phyloP scores from a whole-genome alignment of 2,329 filamentous ascomycete genomes.

The Aureobasidium sp. region DNA sequence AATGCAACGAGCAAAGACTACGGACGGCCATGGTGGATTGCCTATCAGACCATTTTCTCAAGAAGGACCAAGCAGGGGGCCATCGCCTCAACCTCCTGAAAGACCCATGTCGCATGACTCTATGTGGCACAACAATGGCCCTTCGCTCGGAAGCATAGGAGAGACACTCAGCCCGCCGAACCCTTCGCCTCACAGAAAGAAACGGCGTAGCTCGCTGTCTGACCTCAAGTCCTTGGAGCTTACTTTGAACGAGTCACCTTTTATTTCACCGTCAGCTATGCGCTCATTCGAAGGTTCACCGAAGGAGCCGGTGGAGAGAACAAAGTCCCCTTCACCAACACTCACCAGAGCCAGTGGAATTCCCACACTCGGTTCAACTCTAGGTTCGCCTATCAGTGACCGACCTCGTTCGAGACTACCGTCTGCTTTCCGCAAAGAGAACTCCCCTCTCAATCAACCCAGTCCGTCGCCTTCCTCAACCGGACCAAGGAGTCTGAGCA shows the following conservation, averaged over 20 bases:
- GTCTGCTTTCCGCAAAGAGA: slow-evolving; percentile 34
- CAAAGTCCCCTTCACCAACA: slow-evolving; percentile 3
- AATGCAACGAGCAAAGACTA: slow-evolving; percentile 64
- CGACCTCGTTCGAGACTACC: slow-evolving; percentile 25
- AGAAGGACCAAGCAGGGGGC: slow-evolving; percentile 35
- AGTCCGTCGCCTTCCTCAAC: slow-evolving; percentile 16
- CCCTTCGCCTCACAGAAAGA: slow-evolving; percentile 48
- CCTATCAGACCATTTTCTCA: slow-evolving; percentile 47
- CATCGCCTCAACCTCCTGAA: slow-evolving; percentile 13
- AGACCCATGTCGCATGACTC: slow-evolving; percentile 12
- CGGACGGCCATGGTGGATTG: slow-evolving; percentile 53
- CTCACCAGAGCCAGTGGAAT: slow-evolving; percentile 1
- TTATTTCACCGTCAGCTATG: slow-evolving; percentile 11
- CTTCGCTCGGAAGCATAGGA: background rate
- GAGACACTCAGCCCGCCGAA: slow-evolving; percentile 2
- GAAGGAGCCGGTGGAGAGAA: background rate
- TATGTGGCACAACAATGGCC: background rate
- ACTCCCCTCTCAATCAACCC: slow-evolving; percentile 28
- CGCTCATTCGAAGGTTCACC: background rate
- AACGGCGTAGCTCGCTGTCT: slow-evolving; percentile 83
- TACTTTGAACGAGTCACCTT: slow-evolving; percentile 15
- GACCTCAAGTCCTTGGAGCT: slow-evolving; percentile 66
- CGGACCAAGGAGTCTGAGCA: slow-evolving; percentile 23
- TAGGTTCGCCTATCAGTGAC: slow-evolving; percentile 32
- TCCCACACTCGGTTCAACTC: background rate